These are phyloP conservation scores for Mycena sanguinolenta DNA, from an alignment of 768 basidiomycete genomes.

Conservation along the genomic window DNA sequence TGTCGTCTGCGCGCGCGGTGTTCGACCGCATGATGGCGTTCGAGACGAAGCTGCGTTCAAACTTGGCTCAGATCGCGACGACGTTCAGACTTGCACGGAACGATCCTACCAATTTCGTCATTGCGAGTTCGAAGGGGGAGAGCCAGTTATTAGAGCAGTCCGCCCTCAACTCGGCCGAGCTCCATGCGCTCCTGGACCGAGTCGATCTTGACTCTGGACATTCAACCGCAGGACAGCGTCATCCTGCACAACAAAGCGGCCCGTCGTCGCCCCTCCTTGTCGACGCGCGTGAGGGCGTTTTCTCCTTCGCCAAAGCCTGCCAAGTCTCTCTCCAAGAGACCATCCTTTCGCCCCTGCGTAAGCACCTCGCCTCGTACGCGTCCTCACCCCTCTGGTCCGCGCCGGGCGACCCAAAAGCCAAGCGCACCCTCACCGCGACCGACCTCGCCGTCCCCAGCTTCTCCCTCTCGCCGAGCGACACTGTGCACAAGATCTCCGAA, in stretches of 20 bases:
- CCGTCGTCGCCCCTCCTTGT: slow-evolving; percentile 61
- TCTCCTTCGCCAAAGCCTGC: slow-evolving; percentile 75
- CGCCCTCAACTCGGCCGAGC: slow-evolving; percentile 83
- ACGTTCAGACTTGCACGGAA: slow-evolving; percentile 69
- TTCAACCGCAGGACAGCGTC: slow-evolving; percentile 48
- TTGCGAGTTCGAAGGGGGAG: slow-evolving; percentile 75
- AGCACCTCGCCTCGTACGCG: slow-evolving; percentile 80
- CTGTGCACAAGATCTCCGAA: slow-evolving; percentile 90
- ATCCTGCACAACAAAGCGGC: slow-evolving; percentile 39
- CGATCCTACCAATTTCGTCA: slow-evolving; percentile 66
- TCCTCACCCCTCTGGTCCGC: slow-evolving; percentile 76
- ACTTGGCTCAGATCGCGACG: slow-evolving; percentile 70
- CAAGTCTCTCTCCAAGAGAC: slow-evolving; percentile 86
- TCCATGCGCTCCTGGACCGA: slow-evolving; percentile 71
- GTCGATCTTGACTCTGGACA: slow-evolving; percentile 59
- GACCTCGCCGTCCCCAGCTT: slow-evolving; percentile 89
- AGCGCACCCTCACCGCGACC: slow-evolving; percentile 57
- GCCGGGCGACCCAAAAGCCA: slow-evolving; percentile 62
- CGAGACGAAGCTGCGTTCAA: slow-evolving; percentile 75
- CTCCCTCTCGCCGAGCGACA: slow-evolving; percentile 91
- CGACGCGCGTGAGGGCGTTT: slow-evolving; percentile 67
- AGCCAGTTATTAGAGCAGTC: slow-evolving; percentile 87
- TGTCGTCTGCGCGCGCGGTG: slow-evolving; percentile 83
- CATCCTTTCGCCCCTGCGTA: slow-evolving; percentile 85
- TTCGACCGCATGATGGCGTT: slow-evolving; percentile 76